phyloP scores from a whole-genome alignment of 305 asterid species.

The Solanum hybrid region DNA sequence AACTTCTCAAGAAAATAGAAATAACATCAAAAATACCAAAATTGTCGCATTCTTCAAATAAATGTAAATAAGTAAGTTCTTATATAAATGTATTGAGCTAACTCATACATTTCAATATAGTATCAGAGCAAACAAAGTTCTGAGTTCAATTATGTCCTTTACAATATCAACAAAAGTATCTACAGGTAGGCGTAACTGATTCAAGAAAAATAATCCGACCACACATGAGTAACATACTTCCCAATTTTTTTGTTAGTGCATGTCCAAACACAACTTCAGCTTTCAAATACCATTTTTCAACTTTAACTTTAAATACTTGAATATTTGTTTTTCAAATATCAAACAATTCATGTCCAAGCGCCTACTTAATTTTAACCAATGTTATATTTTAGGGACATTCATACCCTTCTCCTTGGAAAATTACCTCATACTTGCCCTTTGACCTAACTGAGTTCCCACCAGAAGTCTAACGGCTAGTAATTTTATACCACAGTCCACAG shows the following conservation, averaged over 20 bases:
- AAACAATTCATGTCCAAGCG: neutral
- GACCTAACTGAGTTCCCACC: neutral
- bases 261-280: neutral
- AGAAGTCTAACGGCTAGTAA: neutral
- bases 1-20: neutral
- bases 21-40: neutral
- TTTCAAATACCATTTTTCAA: neutral
- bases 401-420: neutral
- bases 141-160: neutral
- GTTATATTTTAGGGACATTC: neutral
- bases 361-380: neutral
- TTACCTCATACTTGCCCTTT: neutral
- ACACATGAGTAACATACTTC: neutral
- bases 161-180: neutral
- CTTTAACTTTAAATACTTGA: neutral
- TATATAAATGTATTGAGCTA: neutral
- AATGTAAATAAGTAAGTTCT: neutral
- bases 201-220: neutral
- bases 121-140: neutral
- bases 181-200: neutral
- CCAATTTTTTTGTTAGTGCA: neutral
- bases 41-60: neutral
- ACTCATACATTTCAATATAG: neutral
- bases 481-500: neutral
- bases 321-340: neutral